These are phyloP conservation scores for Pythium utonaiense DNA, from an alignment of 352 stramenopile species.

Conservation along the genomic window DNA sequence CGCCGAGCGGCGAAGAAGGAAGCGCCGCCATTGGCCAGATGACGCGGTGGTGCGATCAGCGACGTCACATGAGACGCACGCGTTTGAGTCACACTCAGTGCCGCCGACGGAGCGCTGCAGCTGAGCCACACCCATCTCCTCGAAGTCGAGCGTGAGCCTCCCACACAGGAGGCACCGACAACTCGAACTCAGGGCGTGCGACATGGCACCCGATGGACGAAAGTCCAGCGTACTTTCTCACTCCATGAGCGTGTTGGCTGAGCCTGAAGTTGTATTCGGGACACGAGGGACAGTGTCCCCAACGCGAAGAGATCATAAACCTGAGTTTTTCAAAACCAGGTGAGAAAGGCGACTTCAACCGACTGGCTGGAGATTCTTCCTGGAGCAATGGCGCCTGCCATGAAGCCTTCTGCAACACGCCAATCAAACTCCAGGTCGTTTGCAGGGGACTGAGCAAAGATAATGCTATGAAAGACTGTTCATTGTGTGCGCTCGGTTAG, in stretches of 20 bases:
- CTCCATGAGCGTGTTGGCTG: background rate
- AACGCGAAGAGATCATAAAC: background rate
- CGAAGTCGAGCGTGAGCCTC: background rate
- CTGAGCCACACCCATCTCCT: slow-evolving; percentile 18
- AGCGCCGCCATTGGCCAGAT: background rate
- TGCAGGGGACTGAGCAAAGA: no score
- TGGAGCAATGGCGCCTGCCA: no score
- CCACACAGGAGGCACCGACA: background rate
- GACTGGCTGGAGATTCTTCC: no score
- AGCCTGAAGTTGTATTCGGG: background rate
- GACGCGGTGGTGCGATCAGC: background rate
- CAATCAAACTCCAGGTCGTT: no score
- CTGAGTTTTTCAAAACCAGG: no score
- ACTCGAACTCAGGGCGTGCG: background rate
- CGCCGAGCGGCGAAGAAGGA: background rate
- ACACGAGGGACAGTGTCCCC: background rate
- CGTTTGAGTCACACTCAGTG: background rate
- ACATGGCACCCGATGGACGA: background rate
- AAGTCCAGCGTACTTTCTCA: no score
- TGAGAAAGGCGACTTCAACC: no score
- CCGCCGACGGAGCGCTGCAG: background rate
- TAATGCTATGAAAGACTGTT: background rate
- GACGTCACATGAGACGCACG: background rate
- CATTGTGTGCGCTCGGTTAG: background rate
- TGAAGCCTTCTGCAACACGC: no score